Evolutionary conservation across 75 land plant genomes (phyloP).

Genomic region (Larix kaempferi): DNA sequence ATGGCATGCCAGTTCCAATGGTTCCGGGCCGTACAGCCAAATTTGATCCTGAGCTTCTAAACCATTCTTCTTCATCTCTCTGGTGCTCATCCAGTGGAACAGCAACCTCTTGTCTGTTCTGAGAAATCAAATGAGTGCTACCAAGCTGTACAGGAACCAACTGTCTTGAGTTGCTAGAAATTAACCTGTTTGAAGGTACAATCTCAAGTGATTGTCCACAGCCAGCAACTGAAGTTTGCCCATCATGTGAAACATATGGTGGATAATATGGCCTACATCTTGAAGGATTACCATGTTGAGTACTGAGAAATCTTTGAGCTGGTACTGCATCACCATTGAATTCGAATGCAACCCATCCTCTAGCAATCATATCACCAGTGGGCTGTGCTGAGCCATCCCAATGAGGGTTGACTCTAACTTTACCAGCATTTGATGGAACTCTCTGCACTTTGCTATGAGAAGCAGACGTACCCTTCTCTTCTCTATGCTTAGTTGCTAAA

Average conservation of each 20-base stretch:
- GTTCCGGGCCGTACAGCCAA: background rate
- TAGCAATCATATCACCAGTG: background rate
- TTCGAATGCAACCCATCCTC: slow-evolving; percentile 9
- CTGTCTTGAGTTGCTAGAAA: slow-evolving; percentile 11
- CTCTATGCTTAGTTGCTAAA: slow-evolving; percentile 8
- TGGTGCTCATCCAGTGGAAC: slow-evolving; percentile 34
- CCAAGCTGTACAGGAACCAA: slow-evolving; percentile 5
- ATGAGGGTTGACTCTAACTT: background rate
- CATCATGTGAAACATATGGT: slow-evolving; percentile 1
- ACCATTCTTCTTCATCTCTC: slow-evolving; percentile 47
- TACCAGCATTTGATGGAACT: background rate
- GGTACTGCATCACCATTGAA: slow-evolving; percentile 7
- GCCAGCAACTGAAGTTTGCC: slow-evolving; percentile 5
- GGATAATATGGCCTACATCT: slow-evolving; percentile 1
- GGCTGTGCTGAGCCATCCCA: slow-evolving; percentile 5
- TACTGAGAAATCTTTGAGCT: slow-evolving; percentile 1
- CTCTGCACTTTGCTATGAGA: slow-evolving; percentile 8
- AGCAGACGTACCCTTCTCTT: background rate
- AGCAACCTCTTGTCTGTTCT: slow-evolving; percentile 17
- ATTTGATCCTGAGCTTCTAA: slow-evolving; percentile 10
- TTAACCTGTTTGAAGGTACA: slow-evolving; percentile 12
- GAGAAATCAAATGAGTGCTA: slow-evolving; percentile 2
- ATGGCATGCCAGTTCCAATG: slow-evolving; percentile 1
- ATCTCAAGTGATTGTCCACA: slow-evolving; percentile 11
- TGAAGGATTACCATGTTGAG: slow-evolving; percentile 10